Conservation (phyloP, 192 early-diverging fungal species). For the Coemansia guatemalensis region DNA sequence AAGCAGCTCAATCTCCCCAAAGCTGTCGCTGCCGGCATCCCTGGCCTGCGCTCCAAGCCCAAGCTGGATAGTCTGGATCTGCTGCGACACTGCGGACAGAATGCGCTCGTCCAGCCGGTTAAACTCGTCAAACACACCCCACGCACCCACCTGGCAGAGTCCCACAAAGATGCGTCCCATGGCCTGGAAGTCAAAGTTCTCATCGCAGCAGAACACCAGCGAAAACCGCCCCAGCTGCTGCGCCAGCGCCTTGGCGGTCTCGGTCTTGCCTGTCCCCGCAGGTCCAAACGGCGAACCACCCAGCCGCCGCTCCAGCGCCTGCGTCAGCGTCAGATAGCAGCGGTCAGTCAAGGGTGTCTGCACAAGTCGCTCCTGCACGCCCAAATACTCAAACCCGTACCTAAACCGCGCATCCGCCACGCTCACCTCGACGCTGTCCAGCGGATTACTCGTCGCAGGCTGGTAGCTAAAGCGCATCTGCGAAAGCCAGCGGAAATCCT, state of each 20-base stretch:
- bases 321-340: constrained; percentile 97
- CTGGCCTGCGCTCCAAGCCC: constrained; percentile 64
- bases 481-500: constrained; percentile 94
- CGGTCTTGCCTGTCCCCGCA: constrained; percentile 99
- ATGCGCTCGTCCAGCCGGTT: constrained; percentile 98
- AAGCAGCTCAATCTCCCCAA: constrained; percentile 88
- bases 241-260: constrained; percentile 97
- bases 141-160: constrained; percentile 97
- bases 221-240: constrained; percentile 93
- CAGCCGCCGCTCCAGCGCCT: constrained; percentile 88
- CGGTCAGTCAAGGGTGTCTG: constrained; percentile 99
- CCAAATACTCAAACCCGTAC: constrained; percentile 99
- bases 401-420: constrained; percentile 95
- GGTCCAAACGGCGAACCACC: constrained; percentile 99
- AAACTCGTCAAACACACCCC: constrained; percentile 99
- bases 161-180: constrained; percentile 99
- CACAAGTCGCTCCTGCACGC: constrained; percentile 93
- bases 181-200: constrained; percentile 99
- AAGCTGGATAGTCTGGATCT: constrained; percentile 98
- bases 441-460: constrained; percentile 59
- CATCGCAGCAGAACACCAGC: constrained; percentile 99
- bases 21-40: constrained; percentile 9
- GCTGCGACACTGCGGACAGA: constrained; percentile 97
- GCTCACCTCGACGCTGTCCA: constrained; percentile 70
- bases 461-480: constrained; percentile 95